Conservation (phyloP, 495 filamentous ascomycete species). For the Schizothecium vesticola region DNA sequence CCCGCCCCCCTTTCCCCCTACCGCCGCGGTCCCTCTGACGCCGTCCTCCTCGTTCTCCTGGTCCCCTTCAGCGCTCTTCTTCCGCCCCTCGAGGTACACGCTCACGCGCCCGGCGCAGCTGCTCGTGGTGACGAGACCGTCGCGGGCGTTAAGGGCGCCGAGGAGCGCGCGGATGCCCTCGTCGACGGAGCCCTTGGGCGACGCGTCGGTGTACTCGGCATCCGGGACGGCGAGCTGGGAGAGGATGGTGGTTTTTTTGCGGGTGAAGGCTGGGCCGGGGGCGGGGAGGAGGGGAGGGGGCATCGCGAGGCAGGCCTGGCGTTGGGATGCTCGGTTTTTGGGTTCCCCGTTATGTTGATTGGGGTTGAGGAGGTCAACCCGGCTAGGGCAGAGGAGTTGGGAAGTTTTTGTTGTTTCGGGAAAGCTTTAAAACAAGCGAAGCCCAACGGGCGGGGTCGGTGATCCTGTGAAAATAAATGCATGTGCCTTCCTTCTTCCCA, state of each 20-base stretch:
- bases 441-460: too few species aligned
- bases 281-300: constrained; percentile 13
- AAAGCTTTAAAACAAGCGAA: too few species aligned
- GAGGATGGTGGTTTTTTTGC: constrained; percentile 62
- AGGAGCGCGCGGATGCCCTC: constrained; percentile 70
- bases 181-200: constrained; percentile 83
- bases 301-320: background rate
- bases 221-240: constrained; percentile 56
- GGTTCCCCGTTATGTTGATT: background rate
- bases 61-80: constrained; percentile 16
- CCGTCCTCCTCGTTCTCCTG: constrained; percentile 7
- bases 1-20: constrained; percentile 76
- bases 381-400: background rate
- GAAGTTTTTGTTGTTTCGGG: background rate
- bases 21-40: constrained; percentile 13
- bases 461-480: too few species aligned
- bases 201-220: constrained; percentile 66
- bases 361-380: background rate
- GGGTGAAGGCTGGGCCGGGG: constrained; percentile 41
- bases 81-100: constrained; percentile 77
- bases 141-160: constrained; percentile 62
- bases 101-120: constrained; percentile 81
- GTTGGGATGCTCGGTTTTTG: background rate
- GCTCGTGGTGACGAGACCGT: constrained; percentile 80
- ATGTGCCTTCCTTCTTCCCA: too few species aligned